Percentiles rank a stretch among this genome's conserved stretches.
Conservation (phyloP, 2,329 filamentous ascomycete species). For the Sarocladium strictum region DNA sequence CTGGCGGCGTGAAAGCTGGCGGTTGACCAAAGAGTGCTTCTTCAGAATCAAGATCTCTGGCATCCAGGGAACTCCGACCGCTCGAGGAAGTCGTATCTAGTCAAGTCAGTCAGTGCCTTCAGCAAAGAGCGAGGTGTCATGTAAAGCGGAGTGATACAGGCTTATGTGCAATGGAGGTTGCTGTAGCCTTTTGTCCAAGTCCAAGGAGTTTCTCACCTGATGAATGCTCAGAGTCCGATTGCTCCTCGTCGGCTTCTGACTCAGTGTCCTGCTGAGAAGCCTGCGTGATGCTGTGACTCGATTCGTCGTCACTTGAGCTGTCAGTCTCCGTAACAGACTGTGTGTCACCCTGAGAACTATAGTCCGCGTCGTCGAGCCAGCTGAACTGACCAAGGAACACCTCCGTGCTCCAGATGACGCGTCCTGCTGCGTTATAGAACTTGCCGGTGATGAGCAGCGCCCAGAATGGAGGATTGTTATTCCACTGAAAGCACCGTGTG, state of each 20-base stretch:
- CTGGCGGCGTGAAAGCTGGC: slow-evolving; percentile 1
- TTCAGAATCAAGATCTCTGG: background rate
- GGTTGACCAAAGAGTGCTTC: background rate
- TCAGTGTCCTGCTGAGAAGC: background rate
- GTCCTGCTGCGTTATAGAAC: slow-evolving; percentile 38
- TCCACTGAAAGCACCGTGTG: slow-evolving; percentile 32
- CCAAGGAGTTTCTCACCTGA: background rate
- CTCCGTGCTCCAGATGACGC: slow-evolving; percentile 40
- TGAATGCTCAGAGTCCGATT: background rate
- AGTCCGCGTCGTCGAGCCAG: slow-evolving; percentile 10
- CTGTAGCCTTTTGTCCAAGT: background rate
- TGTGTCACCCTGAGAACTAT: background rate
- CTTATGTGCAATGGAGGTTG: too few relatives aligned
- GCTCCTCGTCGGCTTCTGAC: slow-evolving; percentile 2
- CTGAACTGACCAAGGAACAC: slow-evolving; percentile 30
- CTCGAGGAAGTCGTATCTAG: background rate
- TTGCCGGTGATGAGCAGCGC: slow-evolving; percentile 40
- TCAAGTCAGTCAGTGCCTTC: background rate
- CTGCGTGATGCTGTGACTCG: background rate
- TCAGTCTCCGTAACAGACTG: background rate
- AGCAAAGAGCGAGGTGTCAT: background rate
- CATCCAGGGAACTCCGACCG: background rate
- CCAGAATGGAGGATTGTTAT: slow-evolving; percentile 27
- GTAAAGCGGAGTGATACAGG: too few relatives aligned
- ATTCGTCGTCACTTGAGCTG: background rate